Conservation (phyloP, 2,329 filamentous ascomycete species). For the Coccinonectria pachysandricola region DNA sequence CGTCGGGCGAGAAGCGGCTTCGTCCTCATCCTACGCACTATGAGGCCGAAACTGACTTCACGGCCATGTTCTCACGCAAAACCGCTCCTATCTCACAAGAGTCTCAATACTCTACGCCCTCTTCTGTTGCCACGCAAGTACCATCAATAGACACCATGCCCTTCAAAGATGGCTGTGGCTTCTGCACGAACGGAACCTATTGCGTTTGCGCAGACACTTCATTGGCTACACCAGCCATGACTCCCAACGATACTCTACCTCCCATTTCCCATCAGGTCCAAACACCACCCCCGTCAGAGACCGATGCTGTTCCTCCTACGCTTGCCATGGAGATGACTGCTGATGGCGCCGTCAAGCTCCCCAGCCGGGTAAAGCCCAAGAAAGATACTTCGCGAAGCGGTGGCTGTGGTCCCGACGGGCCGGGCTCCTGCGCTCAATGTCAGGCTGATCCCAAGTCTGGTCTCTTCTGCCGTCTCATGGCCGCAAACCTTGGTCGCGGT, state of each 20-base stretch:
- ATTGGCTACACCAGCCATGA: constrained; percentile 29
- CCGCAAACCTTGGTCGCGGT: constrained; percentile 51
- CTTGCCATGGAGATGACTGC: constrained; percentile 49
- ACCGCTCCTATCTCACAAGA: constrained; percentile 18
- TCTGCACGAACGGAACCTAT: constrained; percentile 72
- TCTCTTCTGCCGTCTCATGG: constrained; percentile 72
- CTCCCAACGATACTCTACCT: constrained; percentile 29
- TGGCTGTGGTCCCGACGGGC: constrained; percentile 55
- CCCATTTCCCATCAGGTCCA: constrained; percentile 38
- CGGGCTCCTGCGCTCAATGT: constrained; percentile 72
- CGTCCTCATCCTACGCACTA: constrained; percentile 43
- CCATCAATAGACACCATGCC: constrained; percentile 28
- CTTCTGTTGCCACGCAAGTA: constrained; percentile 26
- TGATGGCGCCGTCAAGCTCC: constrained; percentile 51
- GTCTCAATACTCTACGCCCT: constrained; percentile 18
- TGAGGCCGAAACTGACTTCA: constrained; percentile 64
- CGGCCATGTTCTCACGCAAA: constrained; percentile 48
- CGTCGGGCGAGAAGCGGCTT: constrained; percentile 44
- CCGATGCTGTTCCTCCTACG: constrained; percentile 42
- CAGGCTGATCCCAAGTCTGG: constrained; percentile 68
- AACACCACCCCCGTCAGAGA: constrained; percentile 51
- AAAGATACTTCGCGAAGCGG: constrained; percentile 19
- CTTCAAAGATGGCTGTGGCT: constrained; percentile 63
- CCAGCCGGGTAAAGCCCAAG: constrained; percentile 26
- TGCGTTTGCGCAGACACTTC: constrained; percentile 66